phyloP scores from a whole-genome alignment of 495 filamentous ascomycete genomes.

The Tricharina praecox region DNA sequence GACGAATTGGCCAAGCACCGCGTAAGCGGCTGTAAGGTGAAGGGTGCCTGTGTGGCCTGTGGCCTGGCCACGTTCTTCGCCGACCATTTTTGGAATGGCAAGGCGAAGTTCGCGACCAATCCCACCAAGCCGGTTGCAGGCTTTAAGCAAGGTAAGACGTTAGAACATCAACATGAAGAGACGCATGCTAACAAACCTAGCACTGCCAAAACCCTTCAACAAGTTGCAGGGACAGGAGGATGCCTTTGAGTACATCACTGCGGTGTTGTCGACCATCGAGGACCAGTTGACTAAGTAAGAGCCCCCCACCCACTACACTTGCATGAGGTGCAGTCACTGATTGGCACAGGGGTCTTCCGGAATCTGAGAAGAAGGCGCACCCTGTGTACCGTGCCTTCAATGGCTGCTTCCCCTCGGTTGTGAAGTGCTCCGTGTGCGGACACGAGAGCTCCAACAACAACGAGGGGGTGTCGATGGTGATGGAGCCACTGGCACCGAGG shows the following conservation, averaged over 20 bases:
- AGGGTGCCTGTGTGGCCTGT: conserved; percentile 13
- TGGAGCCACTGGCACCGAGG: not conserved
- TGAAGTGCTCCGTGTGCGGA: conserved; percentile 19
- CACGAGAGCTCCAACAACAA: conserved; percentile 8
- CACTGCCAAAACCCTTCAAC: not conserved
- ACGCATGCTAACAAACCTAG: not conserved
- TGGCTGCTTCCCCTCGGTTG: conserved; percentile 14
- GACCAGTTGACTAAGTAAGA: conserved; percentile 14
- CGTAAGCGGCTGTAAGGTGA: conserved; percentile 6
- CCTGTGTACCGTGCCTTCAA: conserved; percentile 18
- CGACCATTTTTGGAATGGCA: conserved; percentile 9
- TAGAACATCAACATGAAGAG: not conserved
- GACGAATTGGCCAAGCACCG: conserved; percentile 9
- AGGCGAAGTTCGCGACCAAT: not conserved
- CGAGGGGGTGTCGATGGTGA: not conserved
- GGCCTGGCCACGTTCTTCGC: conserved; percentile 9
- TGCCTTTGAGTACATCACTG: conserved; percentile 22
- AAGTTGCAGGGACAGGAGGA: conserved; percentile 14
- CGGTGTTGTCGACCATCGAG: conserved; percentile 10
- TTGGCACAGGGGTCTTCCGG: not conserved
- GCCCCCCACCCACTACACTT: not conserved
- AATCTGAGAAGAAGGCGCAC: conserved; percentile 5
- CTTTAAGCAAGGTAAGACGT: not conserved
- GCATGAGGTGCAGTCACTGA: not conserved
- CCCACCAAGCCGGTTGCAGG: not conserved